These are phyloP conservation scores for Solanum gracilifrons DNA, from an alignment of 257 asterid genomes.

Conservation along the genomic window DNA sequence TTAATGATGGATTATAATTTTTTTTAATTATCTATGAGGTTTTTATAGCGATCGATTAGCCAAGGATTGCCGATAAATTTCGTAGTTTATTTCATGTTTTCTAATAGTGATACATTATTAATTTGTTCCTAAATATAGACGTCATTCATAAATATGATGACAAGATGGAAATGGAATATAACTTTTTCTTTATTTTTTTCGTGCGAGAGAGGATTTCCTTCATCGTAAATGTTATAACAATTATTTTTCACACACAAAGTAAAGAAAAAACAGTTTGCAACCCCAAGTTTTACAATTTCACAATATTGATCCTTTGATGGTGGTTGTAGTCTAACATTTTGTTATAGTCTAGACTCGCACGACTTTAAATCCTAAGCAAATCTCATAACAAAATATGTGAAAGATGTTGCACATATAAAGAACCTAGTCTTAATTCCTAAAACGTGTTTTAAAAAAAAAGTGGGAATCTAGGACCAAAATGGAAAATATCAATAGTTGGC, in stretches of 20 bases:
- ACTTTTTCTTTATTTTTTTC: background rate
- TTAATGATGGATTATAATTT: background rate
- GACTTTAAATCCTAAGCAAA: background rate
- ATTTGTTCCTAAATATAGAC: background rate
- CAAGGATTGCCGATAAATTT: background rate
- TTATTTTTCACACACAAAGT: background rate
- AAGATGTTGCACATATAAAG: background rate
- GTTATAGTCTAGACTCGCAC: background rate
- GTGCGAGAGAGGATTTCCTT: background rate
- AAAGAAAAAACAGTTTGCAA: background rate
- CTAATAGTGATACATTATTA: background rate
- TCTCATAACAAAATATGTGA: background rate
- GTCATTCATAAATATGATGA: background rate
- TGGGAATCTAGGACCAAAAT: background rate
- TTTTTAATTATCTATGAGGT: background rate
- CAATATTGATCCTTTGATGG: background rate
- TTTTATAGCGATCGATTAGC: too few species aligned
- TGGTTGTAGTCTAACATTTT: background rate
- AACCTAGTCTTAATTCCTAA: background rate
- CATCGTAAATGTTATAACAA: background rate
- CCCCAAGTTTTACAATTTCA: background rate
- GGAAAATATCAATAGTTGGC: background rate
- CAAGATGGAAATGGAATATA: background rate
- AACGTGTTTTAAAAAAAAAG: background rate
- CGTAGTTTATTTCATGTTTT: background rate